These are phyloP conservation scores for Candida tibetensis DNA, from an alignment of 805 yeast species.

Conservation along the genomic window DNA sequence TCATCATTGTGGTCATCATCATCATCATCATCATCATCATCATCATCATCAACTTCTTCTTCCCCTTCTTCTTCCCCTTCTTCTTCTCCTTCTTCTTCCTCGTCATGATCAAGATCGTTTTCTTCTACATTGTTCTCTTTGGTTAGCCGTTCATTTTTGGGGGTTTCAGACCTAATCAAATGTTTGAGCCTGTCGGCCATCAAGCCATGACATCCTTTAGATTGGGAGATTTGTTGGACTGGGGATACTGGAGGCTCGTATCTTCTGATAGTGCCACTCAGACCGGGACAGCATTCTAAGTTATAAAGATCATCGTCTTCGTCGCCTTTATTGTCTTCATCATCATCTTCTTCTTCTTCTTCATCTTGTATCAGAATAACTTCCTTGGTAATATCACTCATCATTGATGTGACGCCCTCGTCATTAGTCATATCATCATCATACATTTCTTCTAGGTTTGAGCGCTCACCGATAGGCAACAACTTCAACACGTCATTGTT, in stretches of 20 bases:
- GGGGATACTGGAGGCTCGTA: constrained; percentile 5
- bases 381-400: constrained; percentile 2
- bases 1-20: constrained; percentile 2
- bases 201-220: constrained; percentile 8
- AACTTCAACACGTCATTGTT: constrained; percentile 13
- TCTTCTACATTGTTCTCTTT: constrained; percentile 1
- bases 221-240: constrained; percentile 3
- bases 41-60: constrained; percentile 9
- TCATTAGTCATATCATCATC: constrained; percentile 5
- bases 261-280: constrained; percentile 5
- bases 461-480: constrained; percentile 10
- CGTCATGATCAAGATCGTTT: constrained; percentile 9
- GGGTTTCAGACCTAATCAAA: background rate
- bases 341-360: constrained; percentile 7
- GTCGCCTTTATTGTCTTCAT: constrained; percentile 4
- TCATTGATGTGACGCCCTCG: background rate
- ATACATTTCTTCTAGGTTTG: constrained; percentile 4
- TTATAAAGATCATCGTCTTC: constrained; percentile 4
- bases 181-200: constrained; percentile 8
- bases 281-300: constrained; percentile 5
- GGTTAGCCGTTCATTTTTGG: background rate
- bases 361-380: constrained; percentile 1
- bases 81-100: constrained; percentile 2
- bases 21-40: constrained; percentile 7
- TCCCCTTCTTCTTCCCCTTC: constrained; percentile 6